Conservation (phyloP, 2,329 filamentous ascomycete genomes). For the Clarireedia sp. region DNA sequence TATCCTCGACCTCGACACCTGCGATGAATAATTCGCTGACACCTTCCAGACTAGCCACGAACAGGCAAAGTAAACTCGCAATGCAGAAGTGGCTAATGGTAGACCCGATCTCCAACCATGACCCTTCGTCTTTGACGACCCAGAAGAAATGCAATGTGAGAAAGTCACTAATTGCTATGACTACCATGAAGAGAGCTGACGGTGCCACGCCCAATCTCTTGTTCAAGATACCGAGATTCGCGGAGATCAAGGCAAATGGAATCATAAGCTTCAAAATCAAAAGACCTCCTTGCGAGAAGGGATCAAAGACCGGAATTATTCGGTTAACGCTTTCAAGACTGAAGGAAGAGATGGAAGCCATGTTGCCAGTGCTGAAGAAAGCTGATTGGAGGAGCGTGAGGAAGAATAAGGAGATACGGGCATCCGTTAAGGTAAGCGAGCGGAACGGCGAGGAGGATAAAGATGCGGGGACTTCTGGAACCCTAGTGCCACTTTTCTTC, state of each 20-base stretch:
- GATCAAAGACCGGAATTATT: slow-evolving; percentile 85
- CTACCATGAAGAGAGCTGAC: slow-evolving; percentile 85
- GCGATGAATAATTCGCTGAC: slow-evolving; percentile 76
- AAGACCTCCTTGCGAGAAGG: slow-evolving; percentile 82
- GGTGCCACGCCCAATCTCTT: slow-evolving; percentile 74
- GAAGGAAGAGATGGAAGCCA: slow-evolving; percentile 89
- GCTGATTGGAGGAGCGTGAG: slow-evolving; percentile 89
- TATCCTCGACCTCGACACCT: slow-evolving; percentile 60
- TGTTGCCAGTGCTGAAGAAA: slow-evolving; percentile 95
- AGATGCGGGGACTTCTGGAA: slow-evolving; percentile 17
- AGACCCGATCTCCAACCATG: slow-evolving; percentile 94
- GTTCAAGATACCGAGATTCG: slow-evolving; percentile 91
- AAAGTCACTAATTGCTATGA: slow-evolving; percentile 85
- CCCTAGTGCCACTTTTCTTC: slow-evolving; percentile 15
- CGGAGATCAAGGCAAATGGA: slow-evolving; percentile 85
- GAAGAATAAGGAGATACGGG: slow-evolving; percentile 87
- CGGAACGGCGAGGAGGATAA: slow-evolving; percentile 37
- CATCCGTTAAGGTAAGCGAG: slow-evolving; percentile 70
- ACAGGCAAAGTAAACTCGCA: slow-evolving; percentile 80
- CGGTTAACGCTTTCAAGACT: slow-evolving; percentile 83
- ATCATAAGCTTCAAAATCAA: slow-evolving; percentile 85
- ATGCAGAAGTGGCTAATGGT: slow-evolving; percentile 96
- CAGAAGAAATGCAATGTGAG: slow-evolving; percentile 96
- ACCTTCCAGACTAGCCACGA: slow-evolving; percentile 80
- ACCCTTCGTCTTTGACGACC: slow-evolving; percentile 92